phyloP scores from a whole-genome alignment of 2,329 filamentous ascomycete species.

The Ceratocystis colombiana region DNA sequence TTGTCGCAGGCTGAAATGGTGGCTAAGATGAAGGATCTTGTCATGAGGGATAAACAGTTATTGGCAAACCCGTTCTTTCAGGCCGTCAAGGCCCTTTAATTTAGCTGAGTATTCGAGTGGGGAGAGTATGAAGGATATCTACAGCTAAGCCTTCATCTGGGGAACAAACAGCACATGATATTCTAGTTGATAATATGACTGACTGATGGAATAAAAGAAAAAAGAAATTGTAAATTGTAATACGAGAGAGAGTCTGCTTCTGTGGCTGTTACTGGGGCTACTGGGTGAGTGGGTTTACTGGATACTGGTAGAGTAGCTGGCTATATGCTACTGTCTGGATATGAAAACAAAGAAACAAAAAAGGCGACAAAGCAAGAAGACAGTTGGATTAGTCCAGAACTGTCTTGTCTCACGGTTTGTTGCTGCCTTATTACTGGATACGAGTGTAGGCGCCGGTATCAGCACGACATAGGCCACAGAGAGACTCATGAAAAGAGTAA shows the following conservation, averaged over 20 bases:
- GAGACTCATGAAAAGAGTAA: slow-evolving; percentile 10
- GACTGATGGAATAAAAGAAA: background rate
- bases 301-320: slow-evolving; percentile 13
- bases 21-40: slow-evolving; percentile 65
- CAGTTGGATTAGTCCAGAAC: background rate
- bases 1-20: slow-evolving; percentile 69
- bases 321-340: slow-evolving; percentile 13
- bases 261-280: slow-evolving; percentile 17
- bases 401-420: background rate
- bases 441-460: too few relatives aligned
- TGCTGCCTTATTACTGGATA: slow-evolving; percentile 1
- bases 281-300: slow-evolving; percentile 9
- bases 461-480: slow-evolving; percentile 13
- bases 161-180: slow-evolving; percentile 17
- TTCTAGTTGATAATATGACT: slow-evolving; percentile 8
- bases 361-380: background rate
- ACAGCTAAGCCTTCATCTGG: too few relatives aligned
- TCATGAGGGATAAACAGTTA: slow-evolving; percentile 58
- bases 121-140: background rate
- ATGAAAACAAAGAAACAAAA: slow-evolving; percentile 13
- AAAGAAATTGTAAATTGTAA: background rate
- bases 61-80: slow-evolving; percentile 61
- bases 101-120: background rate
- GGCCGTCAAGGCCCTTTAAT: slow-evolving; percentile 46
- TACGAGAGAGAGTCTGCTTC: slow-evolving; percentile 14